Evolutionary conservation across 1,284 basidiomycete genomes (phyloP).

Genomic region (Ceratobasidium sp.): DNA sequence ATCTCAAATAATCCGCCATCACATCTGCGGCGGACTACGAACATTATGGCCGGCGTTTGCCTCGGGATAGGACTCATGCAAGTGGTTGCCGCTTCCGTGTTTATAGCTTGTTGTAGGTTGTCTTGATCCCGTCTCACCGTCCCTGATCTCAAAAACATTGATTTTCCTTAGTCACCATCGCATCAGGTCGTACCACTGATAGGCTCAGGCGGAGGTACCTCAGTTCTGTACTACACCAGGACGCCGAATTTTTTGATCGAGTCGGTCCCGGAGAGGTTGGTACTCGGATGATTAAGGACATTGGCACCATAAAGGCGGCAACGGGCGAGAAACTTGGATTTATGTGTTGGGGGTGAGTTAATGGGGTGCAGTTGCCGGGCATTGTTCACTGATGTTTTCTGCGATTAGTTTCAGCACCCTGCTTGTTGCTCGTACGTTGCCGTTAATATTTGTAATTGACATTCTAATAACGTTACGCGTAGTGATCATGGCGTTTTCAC

Average conservation of each 20-base stretch:
- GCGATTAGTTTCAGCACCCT: conserved; percentile 48
- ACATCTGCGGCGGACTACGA: background rate
- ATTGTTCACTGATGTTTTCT: background rate
- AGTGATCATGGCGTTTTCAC: conserved; percentile 58
- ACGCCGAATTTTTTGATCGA: conserved; percentile 59
- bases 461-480: conserved; percentile 11
- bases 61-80: conserved; percentile 33
- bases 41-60: conserved; percentile 36
- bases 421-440: conserved; percentile 53
- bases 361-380: background rate
- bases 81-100: conserved; percentile 17
- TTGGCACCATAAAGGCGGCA: conserved; percentile 57
- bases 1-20: conserved; percentile 10
- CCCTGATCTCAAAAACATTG: background rate
- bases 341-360: conserved; percentile 54
- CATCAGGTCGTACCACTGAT: conserved; percentile 55
- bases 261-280: conserved; percentile 61
- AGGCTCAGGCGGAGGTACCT: conserved; percentile 58
- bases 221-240: conserved; percentile 58
- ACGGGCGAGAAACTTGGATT: conserved; percentile 60
- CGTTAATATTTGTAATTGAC: background rate
- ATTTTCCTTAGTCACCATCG: conserved; percentile 54
- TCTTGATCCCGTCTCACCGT: background rate
- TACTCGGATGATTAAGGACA: conserved; percentile 58
- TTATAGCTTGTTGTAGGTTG: conserved; percentile 31